Base-by-base conservation (phyloP, 2,329 filamentous ascomycete species). In the Aspergillus pseudoterreus region DNA sequence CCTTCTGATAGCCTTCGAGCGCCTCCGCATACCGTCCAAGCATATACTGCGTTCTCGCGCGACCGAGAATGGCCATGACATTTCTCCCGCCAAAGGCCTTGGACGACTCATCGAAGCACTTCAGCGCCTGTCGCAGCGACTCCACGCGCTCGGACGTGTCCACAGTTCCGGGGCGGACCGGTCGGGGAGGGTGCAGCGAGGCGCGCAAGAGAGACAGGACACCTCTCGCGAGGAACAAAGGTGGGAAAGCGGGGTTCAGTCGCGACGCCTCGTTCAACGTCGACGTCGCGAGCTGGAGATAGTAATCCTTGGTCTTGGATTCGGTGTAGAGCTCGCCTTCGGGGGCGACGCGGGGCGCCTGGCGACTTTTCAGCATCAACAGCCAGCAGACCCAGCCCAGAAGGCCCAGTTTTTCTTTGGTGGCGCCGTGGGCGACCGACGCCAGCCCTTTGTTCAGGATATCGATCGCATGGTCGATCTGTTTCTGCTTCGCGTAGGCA, bases 261-360 rank as follows among this genome's bases (percentile, higher is more conserved):
- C 92, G 86, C 17, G 89, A 89, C n/a, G 94, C 92, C 64, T 97
- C 94, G 72, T 99, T 99, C 56, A 99, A 80, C 1, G 88, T 92
- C 43, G 85, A 83, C 2, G 92, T 97, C n/a, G 92, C 92, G 46
- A 87, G 82, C 67, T 95, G 88, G 33, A 99, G 82, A 71, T 92
- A 99, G 71, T 87, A 84, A 60, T 99, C 94, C 71, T 99, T 99
- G 14, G 90, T 96, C 75, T 88, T 92, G 42, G 84, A 83, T 58
- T 95, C 89, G 11, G 85, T 82, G 19, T 82, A 78, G 47, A 82
- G 71, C 48, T 82, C 75, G 22, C 82, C 84, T 51, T 90, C 90
- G 14, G 81, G 78, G 48, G 79, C 78, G 21, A 86, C 78, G 59
- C 86, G 79, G 45, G 85, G 84, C 11, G 92, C 90, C 63, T 92